Evolutionary conservation across 2,329 filamentous ascomycete species (phyloP).

Genomic region (Pyrenophora seminiperda): DNA sequence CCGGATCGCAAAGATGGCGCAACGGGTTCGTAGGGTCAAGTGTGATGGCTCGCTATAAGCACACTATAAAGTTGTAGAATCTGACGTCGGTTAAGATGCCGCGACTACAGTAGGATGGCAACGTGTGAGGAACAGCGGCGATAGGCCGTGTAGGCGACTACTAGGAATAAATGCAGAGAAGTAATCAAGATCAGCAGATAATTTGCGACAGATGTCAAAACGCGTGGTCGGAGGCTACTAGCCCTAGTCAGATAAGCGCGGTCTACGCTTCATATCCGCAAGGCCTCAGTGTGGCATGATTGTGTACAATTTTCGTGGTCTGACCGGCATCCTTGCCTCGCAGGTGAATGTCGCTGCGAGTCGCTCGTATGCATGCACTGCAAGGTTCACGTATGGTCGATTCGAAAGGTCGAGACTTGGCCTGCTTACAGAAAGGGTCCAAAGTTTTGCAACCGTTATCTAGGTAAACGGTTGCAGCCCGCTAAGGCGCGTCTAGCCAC

Average conservation of each 20-base stretch:
- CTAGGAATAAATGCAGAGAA: conserved; percentile 14
- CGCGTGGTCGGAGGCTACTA: conserved; percentile 28
- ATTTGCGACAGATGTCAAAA: conserved; percentile 37
- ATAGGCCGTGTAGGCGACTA: conserved; percentile 9
- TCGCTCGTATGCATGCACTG: conserved; percentile 27
- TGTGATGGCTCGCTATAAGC: neutral
- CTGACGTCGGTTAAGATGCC: conserved; percentile 3
- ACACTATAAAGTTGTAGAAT: neutral
- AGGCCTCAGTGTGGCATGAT: neutral
- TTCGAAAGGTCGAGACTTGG: conserved; percentile 18
- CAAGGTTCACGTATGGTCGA: conserved; percentile 4
- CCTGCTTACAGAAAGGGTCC: conserved; percentile 16
- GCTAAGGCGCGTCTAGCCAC: neutral
- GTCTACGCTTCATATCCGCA: neutral
- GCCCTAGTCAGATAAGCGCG: conserved; percentile 18
- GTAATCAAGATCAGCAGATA: conserved; percentile 35
- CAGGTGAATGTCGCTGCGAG: conserved; percentile 7
- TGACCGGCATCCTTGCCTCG: neutral
- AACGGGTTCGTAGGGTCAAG: conserved; percentile 1
- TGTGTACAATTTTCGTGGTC: neutral
- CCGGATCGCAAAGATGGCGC: neutral
- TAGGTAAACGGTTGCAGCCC: neutral
- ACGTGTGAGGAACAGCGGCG: neutral
- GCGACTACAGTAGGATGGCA: conserved; percentile 1
- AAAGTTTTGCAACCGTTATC: neutral